Evolutionary conservation across 306 rosid genomes (phyloP).

Genomic region (Senna tora): DNA sequence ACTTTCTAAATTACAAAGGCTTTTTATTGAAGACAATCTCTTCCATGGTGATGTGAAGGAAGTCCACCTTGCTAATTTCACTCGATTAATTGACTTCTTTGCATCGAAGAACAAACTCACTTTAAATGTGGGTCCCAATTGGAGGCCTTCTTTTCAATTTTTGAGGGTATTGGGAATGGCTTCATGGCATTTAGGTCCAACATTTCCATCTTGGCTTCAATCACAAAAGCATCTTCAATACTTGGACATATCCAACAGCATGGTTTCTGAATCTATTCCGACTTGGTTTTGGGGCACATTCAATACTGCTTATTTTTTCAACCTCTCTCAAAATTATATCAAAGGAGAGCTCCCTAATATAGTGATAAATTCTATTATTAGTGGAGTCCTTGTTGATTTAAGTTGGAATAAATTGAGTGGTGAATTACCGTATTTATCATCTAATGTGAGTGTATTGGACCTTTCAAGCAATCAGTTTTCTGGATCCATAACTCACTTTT

Average conservation of each 20-base stretch:
- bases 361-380: not conserved
- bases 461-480: not conserved
- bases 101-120: not conserved
- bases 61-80: slow-evolving; percentile 28
- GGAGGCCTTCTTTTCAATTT: slow-evolving; percentile 31
- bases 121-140: not conserved
- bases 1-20: not conserved
- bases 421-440: not conserved
- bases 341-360: slow-evolving; percentile 11
- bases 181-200: slow-evolving; percentile 28
- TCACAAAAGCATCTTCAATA: not conserved
- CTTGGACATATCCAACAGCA: slow-evolving; percentile 1
- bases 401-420: slow-evolving; percentile 20
- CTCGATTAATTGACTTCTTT: accelerated
- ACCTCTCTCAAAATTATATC: slow-evolving; percentile 31
- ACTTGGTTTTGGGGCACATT: slow-evolving; percentile 2
- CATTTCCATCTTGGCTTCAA: slow-evolving; percentile 38
- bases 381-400: not conserved
- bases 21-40: not conserved
- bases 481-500: not conserved
- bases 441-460: accelerated
- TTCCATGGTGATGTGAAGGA: not conserved
- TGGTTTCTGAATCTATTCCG: not conserved
- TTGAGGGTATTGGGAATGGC: accelerated
- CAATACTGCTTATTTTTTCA: not conserved